Conservation (phyloP, 805 yeast genomes). For the Nakazawaea pomicola region DNA sequence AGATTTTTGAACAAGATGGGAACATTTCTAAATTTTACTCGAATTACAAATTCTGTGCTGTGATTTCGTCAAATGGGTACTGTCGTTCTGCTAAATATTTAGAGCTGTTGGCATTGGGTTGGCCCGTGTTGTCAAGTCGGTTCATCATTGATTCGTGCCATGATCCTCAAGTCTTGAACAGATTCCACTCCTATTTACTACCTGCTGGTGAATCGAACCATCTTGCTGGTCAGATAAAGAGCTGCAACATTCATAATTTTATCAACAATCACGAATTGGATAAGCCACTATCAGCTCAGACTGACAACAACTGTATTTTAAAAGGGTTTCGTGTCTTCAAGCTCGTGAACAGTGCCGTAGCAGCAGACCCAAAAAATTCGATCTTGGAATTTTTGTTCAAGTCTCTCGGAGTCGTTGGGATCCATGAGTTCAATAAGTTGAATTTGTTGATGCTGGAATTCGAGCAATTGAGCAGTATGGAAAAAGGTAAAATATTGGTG, state of each 20-base stretch:
- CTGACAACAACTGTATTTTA: slow-evolving; percentile 29
- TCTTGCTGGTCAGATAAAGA: slow-evolving; percentile 42
- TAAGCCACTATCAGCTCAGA: slow-evolving; percentile 32
- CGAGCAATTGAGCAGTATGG: background rate
- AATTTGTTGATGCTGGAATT: background rate
- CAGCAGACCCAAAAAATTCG: background rate
- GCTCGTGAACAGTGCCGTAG: slow-evolving; percentile 22
- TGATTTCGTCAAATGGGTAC: slow-evolving; percentile 47
- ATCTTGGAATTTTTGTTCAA: slow-evolving; percentile 2
- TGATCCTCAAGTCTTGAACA: slow-evolving; percentile 34
- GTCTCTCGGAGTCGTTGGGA: background rate
- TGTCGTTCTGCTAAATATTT: slow-evolving; percentile 71
- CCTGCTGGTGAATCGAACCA: slow-evolving; percentile 67
- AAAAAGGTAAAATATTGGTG: background rate
- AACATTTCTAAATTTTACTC: slow-evolving; percentile 13
- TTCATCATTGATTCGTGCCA: slow-evolving; percentile 42
- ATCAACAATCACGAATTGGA: slow-evolving; percentile 30
- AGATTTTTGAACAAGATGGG: slow-evolving; percentile 20
- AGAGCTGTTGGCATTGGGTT: slow-evolving; percentile 72
- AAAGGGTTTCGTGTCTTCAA: slow-evolving; percentile 26
- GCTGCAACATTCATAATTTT: slow-evolving; percentile 44
- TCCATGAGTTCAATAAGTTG: background rate
- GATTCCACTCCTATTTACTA: slow-evolving; percentile 41
- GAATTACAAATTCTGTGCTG: slow-evolving; percentile 52
- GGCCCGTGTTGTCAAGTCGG: slow-evolving; percentile 71